Percentiles rank a stretch among this genome's conserved stretches.
These are phyloP conservation scores for Monosporascus sp. DNA, from an alignment of 2,329 filamentous ascomycete genomes.

Conservation along the genomic window DNA sequence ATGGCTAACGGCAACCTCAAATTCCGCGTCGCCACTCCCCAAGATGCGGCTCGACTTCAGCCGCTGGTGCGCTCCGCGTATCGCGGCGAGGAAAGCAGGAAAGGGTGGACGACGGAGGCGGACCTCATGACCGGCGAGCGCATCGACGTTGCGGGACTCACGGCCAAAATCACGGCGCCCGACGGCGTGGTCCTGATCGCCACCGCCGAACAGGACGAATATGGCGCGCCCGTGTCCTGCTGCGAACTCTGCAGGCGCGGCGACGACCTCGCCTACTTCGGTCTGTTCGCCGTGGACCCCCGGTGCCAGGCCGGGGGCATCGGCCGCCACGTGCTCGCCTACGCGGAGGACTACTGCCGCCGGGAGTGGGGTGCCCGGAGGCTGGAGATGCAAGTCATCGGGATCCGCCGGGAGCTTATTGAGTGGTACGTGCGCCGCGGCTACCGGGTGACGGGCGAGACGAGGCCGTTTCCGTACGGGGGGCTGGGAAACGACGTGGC, in stretches of 20 bases:
- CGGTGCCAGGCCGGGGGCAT: slow-evolving; percentile 38
- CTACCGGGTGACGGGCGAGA: slow-evolving; percentile 35
- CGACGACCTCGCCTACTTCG: slow-evolving; percentile 35
- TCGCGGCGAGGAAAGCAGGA: slow-evolving; percentile 10
- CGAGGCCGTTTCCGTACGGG: slow-evolving; percentile 37
- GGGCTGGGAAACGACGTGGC: slow-evolving; percentile 29
- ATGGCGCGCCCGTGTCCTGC: slow-evolving; percentile 33
- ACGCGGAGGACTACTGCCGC: slow-evolving; percentile 35
- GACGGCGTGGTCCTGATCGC: slow-evolving; percentile 28
- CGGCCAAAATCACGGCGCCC: slow-evolving; percentile 11
- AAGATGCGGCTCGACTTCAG: slow-evolving; percentile 13
- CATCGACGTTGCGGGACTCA: slow-evolving; percentile 5
- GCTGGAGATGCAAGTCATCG: slow-evolving; percentile 43
- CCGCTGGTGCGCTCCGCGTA: slow-evolving; percentile 15
- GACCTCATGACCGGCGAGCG: slow-evolving; percentile 7
- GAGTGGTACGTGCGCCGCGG: slow-evolving; percentile 41
- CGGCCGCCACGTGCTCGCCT: slow-evolving; percentile 34
- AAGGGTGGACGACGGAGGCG: slow-evolving; percentile 11
- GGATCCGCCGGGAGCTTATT: slow-evolving; percentile 38
- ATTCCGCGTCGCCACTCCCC: slow-evolving; percentile 15
- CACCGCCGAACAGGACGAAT: slow-evolving; percentile 17
- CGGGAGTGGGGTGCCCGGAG: slow-evolving; percentile 25
- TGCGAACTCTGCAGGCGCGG: slow-evolving; percentile 34
- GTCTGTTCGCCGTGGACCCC: slow-evolving; percentile 44
- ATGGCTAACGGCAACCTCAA: not conserved